Conservation (phyloP, 306 rosid genomes). For the Casuarina cunninghamiana region DNA sequence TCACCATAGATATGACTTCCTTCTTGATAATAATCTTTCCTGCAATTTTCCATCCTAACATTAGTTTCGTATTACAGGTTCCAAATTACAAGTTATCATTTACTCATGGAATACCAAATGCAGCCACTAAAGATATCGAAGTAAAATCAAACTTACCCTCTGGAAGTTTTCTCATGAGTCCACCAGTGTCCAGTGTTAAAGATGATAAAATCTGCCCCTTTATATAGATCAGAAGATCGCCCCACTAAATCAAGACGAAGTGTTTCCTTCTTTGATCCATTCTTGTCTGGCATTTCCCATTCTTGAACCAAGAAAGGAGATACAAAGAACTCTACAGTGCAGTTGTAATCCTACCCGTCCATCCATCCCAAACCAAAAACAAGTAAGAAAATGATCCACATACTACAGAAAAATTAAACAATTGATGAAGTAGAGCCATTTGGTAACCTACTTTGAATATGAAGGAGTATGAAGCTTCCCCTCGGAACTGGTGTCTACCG, state of each 20-base stretch:
- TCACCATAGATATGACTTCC: slow-evolving; percentile 84
- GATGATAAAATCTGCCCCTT: slow-evolving; percentile 76
- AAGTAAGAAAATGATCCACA: neutral
- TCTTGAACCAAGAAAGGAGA: slow-evolving; percentile 95
- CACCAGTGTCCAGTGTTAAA: slow-evolving; percentile 99
- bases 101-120: neutral
- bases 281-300: slow-evolving; percentile 69
- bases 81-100: neutral
- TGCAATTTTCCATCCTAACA: slow-evolving; percentile 28
- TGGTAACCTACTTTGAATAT: slow-evolving; percentile 57
- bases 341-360: slow-evolving; percentile 67
- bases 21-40: slow-evolving; percentile 97
- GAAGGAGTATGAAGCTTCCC: slow-evolving; percentile 88
- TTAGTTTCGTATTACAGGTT: slow-evolving; percentile 16
- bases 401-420: neutral
- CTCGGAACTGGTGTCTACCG: slow-evolving; percentile 75
- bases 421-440: neutral
- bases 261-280: slow-evolving; percentile 78
- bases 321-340: slow-evolving; percentile 84
- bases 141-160: slow-evolving; percentile 50
- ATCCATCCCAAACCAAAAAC: slow-evolving; percentile 14
- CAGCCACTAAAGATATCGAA: neutral
- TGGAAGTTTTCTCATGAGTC: slow-evolving; percentile 95
- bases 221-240: slow-evolving; percentile 58
- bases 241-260: slow-evolving; percentile 91